phyloP scores from a whole-genome alignment of 805 yeast genomes.

The Cyberlindnera lachancei region DNA sequence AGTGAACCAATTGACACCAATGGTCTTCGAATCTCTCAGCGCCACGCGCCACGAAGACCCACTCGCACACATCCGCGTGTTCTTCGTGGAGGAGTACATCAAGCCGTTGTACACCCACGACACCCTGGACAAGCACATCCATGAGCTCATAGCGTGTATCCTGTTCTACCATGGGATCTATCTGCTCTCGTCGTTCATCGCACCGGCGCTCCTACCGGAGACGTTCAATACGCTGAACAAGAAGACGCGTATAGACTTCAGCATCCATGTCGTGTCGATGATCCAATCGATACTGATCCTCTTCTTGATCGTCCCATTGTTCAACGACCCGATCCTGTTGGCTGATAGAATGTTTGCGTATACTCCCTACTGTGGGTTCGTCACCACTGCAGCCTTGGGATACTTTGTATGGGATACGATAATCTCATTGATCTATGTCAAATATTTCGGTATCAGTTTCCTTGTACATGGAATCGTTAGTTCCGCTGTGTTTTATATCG shows the following conservation, averaged over 20 bases:
- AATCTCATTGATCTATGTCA: constrained; percentile 49
- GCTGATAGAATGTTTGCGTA: constrained; percentile 51
- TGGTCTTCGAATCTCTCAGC: constrained; percentile 1
- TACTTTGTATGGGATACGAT: constrained; percentile 81
- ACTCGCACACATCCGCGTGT: constrained; percentile 16
- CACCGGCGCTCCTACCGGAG: constrained; percentile 18
- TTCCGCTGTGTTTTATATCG: constrained; percentile 53
- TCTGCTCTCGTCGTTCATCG: constrained; percentile 13
- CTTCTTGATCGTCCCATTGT: constrained; percentile 50
- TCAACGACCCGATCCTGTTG: constrained; percentile 40
- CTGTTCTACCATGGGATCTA: constrained; percentile 25
- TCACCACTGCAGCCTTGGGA: constrained; percentile 58
- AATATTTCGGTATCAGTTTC: constrained; percentile 65
- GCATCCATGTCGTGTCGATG: constrained; percentile 82
- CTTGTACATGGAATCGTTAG: constrained; percentile 74
- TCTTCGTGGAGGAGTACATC: constrained; percentile 24
- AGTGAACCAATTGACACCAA: neutral
- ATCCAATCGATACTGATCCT: constrained; percentile 71
- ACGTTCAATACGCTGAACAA: constrained; percentile 19
- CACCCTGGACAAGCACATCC: constrained; percentile 24
- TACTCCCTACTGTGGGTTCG: constrained; percentile 64
- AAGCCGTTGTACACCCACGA: constrained; percentile 17
- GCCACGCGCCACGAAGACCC: constrained; percentile 21
- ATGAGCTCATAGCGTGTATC: constrained; percentile 24
- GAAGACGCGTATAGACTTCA: constrained; percentile 61